phyloP scores from a whole-genome alignment of 2,329 filamentous ascomycete genomes.

The Sarocladium brachiariae region DNA sequence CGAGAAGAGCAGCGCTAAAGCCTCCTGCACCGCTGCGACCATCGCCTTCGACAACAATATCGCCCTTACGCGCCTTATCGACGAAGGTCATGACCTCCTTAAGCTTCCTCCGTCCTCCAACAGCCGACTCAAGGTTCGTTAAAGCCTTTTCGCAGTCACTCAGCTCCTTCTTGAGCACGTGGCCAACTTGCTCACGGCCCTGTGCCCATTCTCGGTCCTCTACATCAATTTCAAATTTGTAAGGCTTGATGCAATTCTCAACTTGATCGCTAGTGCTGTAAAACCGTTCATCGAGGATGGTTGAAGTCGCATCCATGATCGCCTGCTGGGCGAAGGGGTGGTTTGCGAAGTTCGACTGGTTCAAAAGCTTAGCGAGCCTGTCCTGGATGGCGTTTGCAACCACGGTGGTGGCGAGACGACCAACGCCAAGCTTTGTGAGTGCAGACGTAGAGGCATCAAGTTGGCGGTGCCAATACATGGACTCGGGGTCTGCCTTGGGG shows the following conservation, averaged over 20 bases:
- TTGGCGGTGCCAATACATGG: conserved; percentile 87
- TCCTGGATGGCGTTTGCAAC: conserved; percentile 82
- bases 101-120: conserved; percentile 79
- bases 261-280: conserved; percentile 98
- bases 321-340: conserved; percentile 90
- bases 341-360: conserved; percentile 74
- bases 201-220: conserved; percentile 83
- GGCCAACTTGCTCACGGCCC: conserved; percentile 74
- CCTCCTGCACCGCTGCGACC: conserved; percentile 81
- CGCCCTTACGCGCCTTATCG: conserved; percentile 80
- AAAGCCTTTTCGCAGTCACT: conserved; percentile 74
- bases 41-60: conserved; percentile 78
- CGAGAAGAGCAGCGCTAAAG: conserved; percentile 81
- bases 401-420: conserved; percentile 84
- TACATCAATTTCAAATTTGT: conserved; percentile 96
- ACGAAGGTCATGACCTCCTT: conserved; percentile 87
- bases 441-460: conserved; percentile 87
- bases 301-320: conserved; percentile 85
- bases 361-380: conserved; percentile 72
- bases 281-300: conserved; percentile 86
- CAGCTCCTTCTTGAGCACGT: conserved; percentile 80
- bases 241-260: conserved; percentile 98
- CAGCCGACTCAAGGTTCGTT: conserved; percentile 64
- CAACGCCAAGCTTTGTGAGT: conserved; percentile 89
- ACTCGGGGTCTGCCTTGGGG: conserved; percentile 77